Percentiles rank a stretch among this genome's conserved stretches.
phyloP scores from a whole-genome alignment of 1,284 basidiomycete species.

The Ceratobasidium theobromae region DNA sequence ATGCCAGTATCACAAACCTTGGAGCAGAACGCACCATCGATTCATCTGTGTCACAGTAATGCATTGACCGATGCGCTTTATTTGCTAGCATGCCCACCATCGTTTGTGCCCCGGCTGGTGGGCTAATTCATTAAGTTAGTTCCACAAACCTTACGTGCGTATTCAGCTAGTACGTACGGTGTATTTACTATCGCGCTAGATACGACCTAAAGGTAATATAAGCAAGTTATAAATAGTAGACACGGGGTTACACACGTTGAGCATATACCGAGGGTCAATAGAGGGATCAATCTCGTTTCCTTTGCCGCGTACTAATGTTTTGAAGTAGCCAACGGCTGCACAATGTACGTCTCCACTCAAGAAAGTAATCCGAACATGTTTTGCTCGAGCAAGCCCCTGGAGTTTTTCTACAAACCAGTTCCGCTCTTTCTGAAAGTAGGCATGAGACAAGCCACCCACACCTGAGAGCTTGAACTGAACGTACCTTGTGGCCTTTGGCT shows the following conservation, averaged over 20 bases:
- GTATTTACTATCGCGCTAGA: conserved; percentile 82
- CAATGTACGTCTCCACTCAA: conserved; percentile 93
- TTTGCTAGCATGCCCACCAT: conserved; percentile 79
- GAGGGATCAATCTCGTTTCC: conserved; percentile 53
- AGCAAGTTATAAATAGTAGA: background rate
- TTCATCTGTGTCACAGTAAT: conserved; percentile 78
- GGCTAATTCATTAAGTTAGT: conserved; percentile 57
- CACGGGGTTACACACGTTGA: conserved; percentile 53
- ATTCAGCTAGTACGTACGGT: conserved; percentile 53
- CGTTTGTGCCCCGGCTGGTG: conserved; percentile 73
- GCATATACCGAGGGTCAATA: conserved; percentile 80
- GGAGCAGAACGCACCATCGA: conserved; percentile 60
- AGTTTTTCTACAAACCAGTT: conserved; percentile 85
- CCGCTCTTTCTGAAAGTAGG: conserved; percentile 70
- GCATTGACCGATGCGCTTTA: conserved; percentile 83
- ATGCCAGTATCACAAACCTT: background rate
- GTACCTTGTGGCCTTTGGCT: conserved; percentile 73
- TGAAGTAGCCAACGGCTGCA: conserved; percentile 80
- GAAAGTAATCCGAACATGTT: conserved; percentile 73
- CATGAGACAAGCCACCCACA: background rate
- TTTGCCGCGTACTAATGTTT: conserved; percentile 60
- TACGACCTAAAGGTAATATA: conserved; percentile 46
- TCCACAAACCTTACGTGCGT: conserved; percentile 31
- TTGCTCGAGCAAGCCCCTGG: conserved; percentile 65
- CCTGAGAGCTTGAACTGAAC: background rate